Conservation (phyloP, 2,329 filamentous ascomycete species). For the Trichoderma semiorbis region DNA sequence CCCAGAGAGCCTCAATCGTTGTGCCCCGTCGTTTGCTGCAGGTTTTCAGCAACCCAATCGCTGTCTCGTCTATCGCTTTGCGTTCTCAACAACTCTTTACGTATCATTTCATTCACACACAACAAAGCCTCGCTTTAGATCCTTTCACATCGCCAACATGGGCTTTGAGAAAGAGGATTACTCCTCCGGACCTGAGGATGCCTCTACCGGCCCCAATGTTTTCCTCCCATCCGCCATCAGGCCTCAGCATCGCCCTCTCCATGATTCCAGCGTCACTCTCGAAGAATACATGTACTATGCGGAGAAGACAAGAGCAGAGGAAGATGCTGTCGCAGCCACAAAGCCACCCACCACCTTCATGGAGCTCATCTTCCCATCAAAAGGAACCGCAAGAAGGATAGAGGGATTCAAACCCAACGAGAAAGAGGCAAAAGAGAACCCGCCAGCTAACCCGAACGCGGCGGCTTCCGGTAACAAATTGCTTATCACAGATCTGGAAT, state of each 20-base stretch:
- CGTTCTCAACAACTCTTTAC: background rate
- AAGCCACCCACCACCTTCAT: background rate
- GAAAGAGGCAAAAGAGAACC: background rate
- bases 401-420: conserved; percentile 5
- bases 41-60: background rate
- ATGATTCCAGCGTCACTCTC: conserved; percentile 26
- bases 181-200: conserved; percentile 6
- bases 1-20: background rate
- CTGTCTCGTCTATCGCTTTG: background rate
- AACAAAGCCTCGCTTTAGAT: background rate
- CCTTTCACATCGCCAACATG: background rate
- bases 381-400: conserved; percentile 9
- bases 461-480: background rate
- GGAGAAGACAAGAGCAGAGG: conserved; percentile 25
- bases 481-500: conserved; percentile 37
- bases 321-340: conserved; percentile 14
- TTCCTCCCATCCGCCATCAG: background rate
- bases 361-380: background rate
- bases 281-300: conserved; percentile 30
- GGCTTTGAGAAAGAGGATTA: conserved; percentile 5
- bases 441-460: background rate
- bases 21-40: background rate
- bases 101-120: background rate
- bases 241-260: conserved; percentile 18
- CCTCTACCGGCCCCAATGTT: background rate